These are phyloP conservation scores for Tolypocladium album DNA, from an alignment of 2,329 filamentous ascomycete species.

Conservation along the genomic window DNA sequence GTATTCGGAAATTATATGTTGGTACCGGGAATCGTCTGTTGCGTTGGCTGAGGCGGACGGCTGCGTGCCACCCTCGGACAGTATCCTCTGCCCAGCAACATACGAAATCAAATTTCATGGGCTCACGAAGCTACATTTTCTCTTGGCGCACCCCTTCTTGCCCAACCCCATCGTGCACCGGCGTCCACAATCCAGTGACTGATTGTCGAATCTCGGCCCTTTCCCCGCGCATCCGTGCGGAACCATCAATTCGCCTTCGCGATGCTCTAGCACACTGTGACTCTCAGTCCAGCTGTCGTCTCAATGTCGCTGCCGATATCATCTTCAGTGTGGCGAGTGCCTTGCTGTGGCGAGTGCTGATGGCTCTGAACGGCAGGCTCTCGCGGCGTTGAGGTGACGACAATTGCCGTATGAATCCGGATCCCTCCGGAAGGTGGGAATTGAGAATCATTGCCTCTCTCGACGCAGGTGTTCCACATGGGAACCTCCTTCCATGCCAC, in stretches of 20 bases:
- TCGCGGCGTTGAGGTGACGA: not conserved
- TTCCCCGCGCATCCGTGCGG: not conserved
- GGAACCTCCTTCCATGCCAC: not conserved
- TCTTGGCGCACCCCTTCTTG: too few relatives aligned
- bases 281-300: not conserved
- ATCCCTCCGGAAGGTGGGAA: not conserved
- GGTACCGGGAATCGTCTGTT: not conserved
- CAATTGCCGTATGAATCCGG: slow-evolving; percentile 1
- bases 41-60: not conserved
- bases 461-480: not conserved
- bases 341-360: not conserved
- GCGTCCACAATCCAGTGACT: not conserved
- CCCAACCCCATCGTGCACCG: not conserved
- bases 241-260: not conserved
- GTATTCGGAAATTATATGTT: not conserved
- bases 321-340: too few relatives aligned
- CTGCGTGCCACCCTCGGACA: not conserved
- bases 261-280: not conserved
- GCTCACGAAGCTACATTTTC: not conserved
- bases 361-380: not conserved
- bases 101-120: not conserved
- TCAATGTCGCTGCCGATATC: not conserved
- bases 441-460: not conserved
- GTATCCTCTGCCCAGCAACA: not conserved
- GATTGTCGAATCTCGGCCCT: not conserved